Percentiles rank a stretch among this genome's conserved stretches.
Conservation (phyloP, 2,329 filamentous ascomycete genomes). For the Lomentospora prolificans region DNA sequence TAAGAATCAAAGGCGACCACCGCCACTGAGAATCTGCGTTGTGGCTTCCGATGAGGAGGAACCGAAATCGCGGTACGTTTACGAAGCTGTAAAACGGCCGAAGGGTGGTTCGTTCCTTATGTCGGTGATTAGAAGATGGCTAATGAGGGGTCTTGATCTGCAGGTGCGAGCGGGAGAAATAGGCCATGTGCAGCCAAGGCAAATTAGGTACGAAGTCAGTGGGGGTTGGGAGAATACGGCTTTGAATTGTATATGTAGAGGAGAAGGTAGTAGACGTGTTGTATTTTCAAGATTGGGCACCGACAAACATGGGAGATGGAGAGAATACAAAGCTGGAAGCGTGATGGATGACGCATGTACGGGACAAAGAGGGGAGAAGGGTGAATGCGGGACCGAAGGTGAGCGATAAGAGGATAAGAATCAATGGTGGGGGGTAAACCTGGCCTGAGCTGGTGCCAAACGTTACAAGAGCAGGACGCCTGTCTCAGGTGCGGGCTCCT, state of each 20-base stretch:
- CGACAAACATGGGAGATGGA: background rate
- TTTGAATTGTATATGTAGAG: background rate
- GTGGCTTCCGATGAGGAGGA: too few relatives aligned
- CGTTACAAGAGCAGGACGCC: too few relatives aligned
- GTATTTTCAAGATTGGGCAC: constrained; percentile 2
- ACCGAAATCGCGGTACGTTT: too few relatives aligned
- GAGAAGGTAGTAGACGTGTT: background rate
- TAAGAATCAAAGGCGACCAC: background rate
- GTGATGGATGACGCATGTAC: background rate
- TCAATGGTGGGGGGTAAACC: background rate
- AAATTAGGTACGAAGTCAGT: background rate
- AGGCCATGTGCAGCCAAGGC: background rate
- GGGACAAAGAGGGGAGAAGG: background rate
- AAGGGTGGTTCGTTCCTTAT: too few relatives aligned
- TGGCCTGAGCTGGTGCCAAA: too few relatives aligned
- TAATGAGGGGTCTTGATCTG: background rate
- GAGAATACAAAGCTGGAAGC: background rate
- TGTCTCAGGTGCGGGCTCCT: too few relatives aligned
- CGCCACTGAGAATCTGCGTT: too few relatives aligned
- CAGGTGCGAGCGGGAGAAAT: background rate
- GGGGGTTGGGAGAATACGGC: background rate
- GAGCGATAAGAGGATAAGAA: constrained; percentile 2
- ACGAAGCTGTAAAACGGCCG: too few relatives aligned
- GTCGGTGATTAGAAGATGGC: too few relatives aligned
- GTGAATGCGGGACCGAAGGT: background rate